Percentiles rank a stretch among this genome's conserved stretches.
phyloP scores from a whole-genome alignment of 164 flowering plant genomes.

The Magnolia changhungtana region DNA sequence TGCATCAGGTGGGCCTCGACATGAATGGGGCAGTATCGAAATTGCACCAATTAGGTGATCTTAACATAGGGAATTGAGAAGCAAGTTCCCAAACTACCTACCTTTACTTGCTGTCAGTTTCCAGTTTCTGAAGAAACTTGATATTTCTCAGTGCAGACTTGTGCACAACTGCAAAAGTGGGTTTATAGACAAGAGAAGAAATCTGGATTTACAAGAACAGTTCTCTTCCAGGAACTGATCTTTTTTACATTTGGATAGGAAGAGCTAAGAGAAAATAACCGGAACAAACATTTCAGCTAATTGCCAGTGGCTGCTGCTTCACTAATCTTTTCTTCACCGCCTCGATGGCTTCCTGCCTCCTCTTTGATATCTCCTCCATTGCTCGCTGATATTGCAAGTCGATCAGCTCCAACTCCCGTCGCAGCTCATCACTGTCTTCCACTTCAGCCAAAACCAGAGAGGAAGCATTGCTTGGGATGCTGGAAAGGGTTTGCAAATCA shows the following conservation, averaged over 20 bases:
- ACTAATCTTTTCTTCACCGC: constrained; percentile 41
- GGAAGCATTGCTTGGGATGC: constrained; percentile 23
- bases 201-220: background rate
- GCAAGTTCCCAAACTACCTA: no score
- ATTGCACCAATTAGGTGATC: no score
- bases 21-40: no score
- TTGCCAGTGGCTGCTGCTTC: constrained; percentile 28
- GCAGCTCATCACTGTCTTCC: constrained; percentile 34
- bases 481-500: constrained; percentile 9
- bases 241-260: background rate
- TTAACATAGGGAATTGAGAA: no score
- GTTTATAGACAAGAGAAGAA: background rate
- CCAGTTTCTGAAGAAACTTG: no score
- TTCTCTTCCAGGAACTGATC: background rate
- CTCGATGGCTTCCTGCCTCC: constrained; percentile 44
- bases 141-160: no score
- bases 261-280: background rate
- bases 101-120: no score
- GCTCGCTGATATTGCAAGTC: constrained; percentile 48
- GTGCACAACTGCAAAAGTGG: no score
- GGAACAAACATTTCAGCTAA: background rate
- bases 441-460: constrained; percentile 17
- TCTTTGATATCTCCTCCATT: constrained; percentile 39
- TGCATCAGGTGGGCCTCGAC: no score
- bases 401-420: constrained; percentile 45